phyloP scores from a whole-genome alignment of 306 rosid genomes.

The Luffa aegyptiaca region DNA sequence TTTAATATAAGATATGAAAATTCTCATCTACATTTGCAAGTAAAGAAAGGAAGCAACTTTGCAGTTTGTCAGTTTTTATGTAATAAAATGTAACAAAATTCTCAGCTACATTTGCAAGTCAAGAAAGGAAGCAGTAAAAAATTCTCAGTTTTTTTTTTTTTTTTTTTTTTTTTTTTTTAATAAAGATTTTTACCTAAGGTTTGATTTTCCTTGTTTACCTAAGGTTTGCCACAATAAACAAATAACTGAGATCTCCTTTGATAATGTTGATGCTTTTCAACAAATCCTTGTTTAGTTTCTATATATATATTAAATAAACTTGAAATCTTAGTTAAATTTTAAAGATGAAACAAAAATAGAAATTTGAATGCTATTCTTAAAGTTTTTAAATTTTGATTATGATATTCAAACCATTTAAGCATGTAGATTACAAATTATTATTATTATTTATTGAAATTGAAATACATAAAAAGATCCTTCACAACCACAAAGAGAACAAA shows the following conservation, averaged over 20 bases:
- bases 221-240: neutral
- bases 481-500: neutral
- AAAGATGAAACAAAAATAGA: no score
- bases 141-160: no score
- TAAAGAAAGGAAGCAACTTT: slow-evolving; percentile 17
- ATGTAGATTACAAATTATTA: neutral
- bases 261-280: neutral
- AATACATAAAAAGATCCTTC: neutral
- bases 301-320: no score
- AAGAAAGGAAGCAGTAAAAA: slow-evolving; percentile 21
- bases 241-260: neutral
- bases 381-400: neutral
- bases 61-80: neutral
- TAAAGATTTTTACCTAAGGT: neutral
- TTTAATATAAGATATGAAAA: neutral
- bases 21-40: slow-evolving; percentile 32
- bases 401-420: neutral
- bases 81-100: slow-evolving; percentile 9
- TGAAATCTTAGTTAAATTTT: neutral
- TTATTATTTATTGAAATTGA: no score
- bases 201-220: neutral
- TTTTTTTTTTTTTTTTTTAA: no score
- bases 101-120: slow-evolving; percentile 32
- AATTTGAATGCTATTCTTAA: neutral
- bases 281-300: no score